Evolutionary conservation across 2,329 filamentous ascomycete species (phyloP).

Genomic region (Claviceps sp.): DNA sequence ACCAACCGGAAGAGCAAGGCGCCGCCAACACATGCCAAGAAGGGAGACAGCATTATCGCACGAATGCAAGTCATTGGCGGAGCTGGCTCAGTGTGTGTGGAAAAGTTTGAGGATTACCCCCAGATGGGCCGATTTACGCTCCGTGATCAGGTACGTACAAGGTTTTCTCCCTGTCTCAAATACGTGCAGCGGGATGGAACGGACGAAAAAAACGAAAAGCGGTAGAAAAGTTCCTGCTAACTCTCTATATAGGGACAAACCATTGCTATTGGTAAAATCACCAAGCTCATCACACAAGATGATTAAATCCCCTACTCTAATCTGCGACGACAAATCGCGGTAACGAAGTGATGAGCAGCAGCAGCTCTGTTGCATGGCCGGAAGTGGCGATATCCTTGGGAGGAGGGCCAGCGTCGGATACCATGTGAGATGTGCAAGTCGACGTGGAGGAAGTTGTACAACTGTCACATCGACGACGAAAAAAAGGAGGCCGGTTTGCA

Average conservation of each 20-base stretch:
- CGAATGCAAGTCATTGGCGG: conserved; percentile 77
- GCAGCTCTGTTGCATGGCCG: background rate
- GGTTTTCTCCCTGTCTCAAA: background rate
- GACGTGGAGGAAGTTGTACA: background rate
- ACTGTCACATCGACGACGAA: background rate
- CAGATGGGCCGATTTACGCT: conserved; percentile 87
- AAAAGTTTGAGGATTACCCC: conserved; percentile 90
- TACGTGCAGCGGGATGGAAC: too few relatives aligned
- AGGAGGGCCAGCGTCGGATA: background rate
- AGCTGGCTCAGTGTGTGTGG: conserved; percentile 78
- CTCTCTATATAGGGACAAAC: conserved; percentile 67
- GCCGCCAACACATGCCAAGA: conserved; percentile 81
- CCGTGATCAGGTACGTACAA: conserved; percentile 59
- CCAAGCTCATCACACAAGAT: conserved; percentile 53
- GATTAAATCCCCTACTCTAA: background rate
- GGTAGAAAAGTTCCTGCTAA: background rate
- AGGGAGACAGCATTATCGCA: conserved; percentile 74
- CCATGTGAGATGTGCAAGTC: background rate
- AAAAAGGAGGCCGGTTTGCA: conserved; percentile 1
- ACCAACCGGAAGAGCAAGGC: conserved; percentile 88
- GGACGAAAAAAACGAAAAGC: background rate
- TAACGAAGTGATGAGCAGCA: background rate
- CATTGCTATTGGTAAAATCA: conserved; percentile 98
- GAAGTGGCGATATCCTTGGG: background rate
- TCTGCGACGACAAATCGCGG: background rate